Evolutionary conservation across 140 eudicot species (phyloP), one percentile per base, ranked within the genome.

Genomic region (Anethum foeniculum): DNA sequence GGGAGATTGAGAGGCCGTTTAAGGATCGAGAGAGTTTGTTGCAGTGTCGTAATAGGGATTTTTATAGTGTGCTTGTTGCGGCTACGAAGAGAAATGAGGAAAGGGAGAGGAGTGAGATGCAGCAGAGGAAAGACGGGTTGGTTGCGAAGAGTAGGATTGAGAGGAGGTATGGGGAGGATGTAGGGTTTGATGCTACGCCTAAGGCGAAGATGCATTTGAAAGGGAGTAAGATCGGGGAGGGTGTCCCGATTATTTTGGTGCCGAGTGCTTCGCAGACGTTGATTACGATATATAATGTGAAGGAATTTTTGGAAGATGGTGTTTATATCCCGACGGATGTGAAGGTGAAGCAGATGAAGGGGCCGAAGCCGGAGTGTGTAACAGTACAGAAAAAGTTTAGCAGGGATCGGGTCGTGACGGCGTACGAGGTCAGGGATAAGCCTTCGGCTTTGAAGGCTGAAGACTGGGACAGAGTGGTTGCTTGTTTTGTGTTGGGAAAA

Each of bases 231-330:
- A 86, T 88, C 65, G 97, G 96, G 47, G 98, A 94, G 4, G 98
- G 98, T 4, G 99, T 95, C 60, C 99, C 99, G 4, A 95, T 95
- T 9, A 95, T 95, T 74, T 68, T 95, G 89, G 99, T 95, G 15
- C 99, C 99, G 0, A 88, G 93, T 87, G 99, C 99, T 38, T 92
- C 89, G 13, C 91, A 92, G 76, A 95, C 99, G 6, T 82, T 95
- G 92, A 89, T 95, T 73, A 95, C 99, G 0, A 95, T 95, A 1
- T 95, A 91, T 76, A 95, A 95, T 62, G 99, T 95, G 85, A 95
- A 95, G 91, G 99, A 95, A 86, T 95, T 95, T 86, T 80, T 95
- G 86, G 99, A 95, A 79, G 98, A 95, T 84, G 99, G 99, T 36
- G 97, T 92, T n/a, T 95, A 83, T 85, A 85, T 95, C 25, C 96